A percentile compares a stretch with the other conserved stretches of the same genome.
Conservation (phyloP, 805 yeast species). For the Metschnikowia proteae region DNA sequence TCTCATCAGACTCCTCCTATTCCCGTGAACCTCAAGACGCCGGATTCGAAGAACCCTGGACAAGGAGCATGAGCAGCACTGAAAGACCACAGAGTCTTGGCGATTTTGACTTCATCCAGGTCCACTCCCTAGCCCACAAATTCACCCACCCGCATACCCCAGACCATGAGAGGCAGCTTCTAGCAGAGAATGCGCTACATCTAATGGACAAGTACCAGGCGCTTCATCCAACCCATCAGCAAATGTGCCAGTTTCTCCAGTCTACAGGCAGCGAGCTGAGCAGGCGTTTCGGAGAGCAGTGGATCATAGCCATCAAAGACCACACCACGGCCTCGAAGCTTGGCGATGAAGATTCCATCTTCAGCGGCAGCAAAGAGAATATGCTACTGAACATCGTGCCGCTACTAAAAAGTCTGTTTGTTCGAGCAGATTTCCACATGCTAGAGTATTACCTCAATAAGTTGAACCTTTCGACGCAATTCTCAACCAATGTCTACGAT, state of each 20-base stretch:
- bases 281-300: conserved; percentile 5
- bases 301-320: conserved; percentile 10
- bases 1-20: background rate
- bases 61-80: background rate
- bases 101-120: conserved; percentile 8
- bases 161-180: background rate
- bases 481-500: conserved; percentile 25
- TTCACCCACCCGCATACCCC: conserved; percentile 5
- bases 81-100: background rate
- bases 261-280: background rate
- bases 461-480: conserved; percentile 18
- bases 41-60: too few species aligned
- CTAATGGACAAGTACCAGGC: conserved; percentile 25
- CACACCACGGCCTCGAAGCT: conserved; percentile 5
- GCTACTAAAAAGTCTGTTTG: conserved; percentile 11
- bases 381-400: conserved; percentile 9
- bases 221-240: conserved; percentile 19
- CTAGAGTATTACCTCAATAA: conserved; percentile 19
- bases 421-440: conserved; percentile 20
- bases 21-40: background rate
- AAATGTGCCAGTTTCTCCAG: background rate
- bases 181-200: conserved; percentile 12
- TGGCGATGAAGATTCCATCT: conserved; percentile 8
- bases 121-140: conserved; percentile 13
- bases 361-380: conserved; percentile 7